phyloP scores from a whole-genome alignment of 2,329 filamentous ascomycete genomes.

The Fusarium decemcellulare region DNA sequence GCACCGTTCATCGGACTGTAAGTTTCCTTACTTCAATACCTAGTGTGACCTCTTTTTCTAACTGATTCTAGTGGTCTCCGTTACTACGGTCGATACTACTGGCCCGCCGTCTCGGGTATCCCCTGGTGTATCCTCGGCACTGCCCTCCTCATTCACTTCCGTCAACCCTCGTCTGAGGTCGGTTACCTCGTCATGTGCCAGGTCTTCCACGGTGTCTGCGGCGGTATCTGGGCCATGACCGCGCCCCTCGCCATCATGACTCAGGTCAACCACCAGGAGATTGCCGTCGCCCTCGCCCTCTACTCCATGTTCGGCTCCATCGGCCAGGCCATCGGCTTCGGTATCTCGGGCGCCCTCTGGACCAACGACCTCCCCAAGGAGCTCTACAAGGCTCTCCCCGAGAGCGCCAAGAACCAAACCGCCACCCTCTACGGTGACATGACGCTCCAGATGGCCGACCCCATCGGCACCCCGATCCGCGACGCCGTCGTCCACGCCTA shows the following conservation, averaged over 20 bases:
- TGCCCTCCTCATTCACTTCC: conserved; percentile 56
- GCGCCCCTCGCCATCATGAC: conserved; percentile 49
- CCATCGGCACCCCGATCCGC: conserved; percentile 59
- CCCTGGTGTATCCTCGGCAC: conserved; percentile 69
- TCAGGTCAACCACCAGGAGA: conserved; percentile 48
- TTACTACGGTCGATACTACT: conserved; percentile 65
- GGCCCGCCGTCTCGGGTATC: conserved; percentile 62
- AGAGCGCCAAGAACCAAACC: conserved; percentile 52
- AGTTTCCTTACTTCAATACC: neutral
- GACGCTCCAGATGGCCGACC: conserved; percentile 65
- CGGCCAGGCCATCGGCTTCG: conserved; percentile 50
- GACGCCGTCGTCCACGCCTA: conserved; percentile 73
- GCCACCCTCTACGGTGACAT: conserved; percentile 68
- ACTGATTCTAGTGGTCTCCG: conserved; percentile 64
- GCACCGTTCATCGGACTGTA: conserved; percentile 60
- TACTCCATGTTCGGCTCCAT: conserved; percentile 49
- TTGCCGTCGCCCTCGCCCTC: conserved; percentile 51
- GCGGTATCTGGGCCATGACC: conserved; percentile 64
- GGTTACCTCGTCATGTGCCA: conserved; percentile 65
- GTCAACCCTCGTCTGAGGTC: conserved; percentile 54
- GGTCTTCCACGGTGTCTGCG: conserved; percentile 64
- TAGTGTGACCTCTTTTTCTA: too few relatives aligned
- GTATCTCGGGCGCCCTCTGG: conserved; percentile 51
- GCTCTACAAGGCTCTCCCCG: conserved; percentile 66
- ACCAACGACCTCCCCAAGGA: conserved; percentile 54